Conservation (phyloP, 2,329 filamentous ascomycete species). For the Fusarium mangiferae region DNA sequence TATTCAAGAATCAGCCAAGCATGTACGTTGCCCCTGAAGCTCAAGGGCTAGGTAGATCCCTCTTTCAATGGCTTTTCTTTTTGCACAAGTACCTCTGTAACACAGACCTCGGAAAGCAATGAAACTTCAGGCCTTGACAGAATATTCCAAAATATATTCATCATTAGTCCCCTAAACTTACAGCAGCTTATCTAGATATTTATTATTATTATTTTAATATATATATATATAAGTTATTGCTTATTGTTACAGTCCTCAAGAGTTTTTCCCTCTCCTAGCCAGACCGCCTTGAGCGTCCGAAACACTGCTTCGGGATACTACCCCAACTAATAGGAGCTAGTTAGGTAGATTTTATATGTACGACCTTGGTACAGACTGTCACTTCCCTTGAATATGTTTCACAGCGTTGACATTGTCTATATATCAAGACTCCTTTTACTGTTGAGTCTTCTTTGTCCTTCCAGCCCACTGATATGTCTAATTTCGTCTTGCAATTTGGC, state of each 20-base stretch:
- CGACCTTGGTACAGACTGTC: not conserved
- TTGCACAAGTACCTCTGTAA: not conserved
- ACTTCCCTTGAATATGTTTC: not conserved
- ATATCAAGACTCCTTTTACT: not conserved
- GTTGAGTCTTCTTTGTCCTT: not conserved
- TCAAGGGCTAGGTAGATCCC: not conserved
- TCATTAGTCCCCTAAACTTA: not conserved
- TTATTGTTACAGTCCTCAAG: not conserved
- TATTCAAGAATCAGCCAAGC: not conserved
- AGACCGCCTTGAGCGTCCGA: not conserved
- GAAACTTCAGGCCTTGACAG: not conserved
- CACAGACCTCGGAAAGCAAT: not conserved
- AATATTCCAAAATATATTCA: not conserved
- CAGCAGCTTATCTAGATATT: not conserved
- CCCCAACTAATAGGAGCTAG: not conserved
- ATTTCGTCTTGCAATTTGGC: not conserved
- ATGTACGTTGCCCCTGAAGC: not conserved
- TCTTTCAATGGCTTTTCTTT: not conserved
- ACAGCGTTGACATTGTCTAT: not conserved
- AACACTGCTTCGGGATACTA: not conserved
- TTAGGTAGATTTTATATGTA: not conserved
- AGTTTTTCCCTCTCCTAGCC: not conserved
- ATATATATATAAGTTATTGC: no score
- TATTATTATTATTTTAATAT: no score
- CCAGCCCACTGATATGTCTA: not conserved